Base-by-base conservation (phyloP, 208 protist genomes). In the Willaertia magna region DNA sequence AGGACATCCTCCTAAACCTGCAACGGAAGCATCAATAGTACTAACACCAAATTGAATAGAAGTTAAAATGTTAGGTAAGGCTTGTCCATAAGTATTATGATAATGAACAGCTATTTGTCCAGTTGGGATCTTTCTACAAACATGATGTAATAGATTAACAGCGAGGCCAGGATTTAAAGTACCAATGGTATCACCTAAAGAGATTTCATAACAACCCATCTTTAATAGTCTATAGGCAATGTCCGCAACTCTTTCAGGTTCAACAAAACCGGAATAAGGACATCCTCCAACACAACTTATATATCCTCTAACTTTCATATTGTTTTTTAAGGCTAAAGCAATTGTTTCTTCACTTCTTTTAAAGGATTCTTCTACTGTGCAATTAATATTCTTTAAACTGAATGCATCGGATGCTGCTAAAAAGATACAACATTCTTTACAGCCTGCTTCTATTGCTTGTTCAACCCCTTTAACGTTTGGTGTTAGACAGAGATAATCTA, bases 191-290 rank as follows among this genome's bases (percentile, higher is more conserved):
- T 96, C 94, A 34, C 93, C 94, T 0, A 96, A 87, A 20, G 88
- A 93, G 20, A 96, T 89, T 83, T 96, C 94, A 88, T 95, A 94
- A 87, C 94, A 96, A 46, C 94, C 94, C 86, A 92, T 93, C 0
- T 42, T 43, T 12, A 40, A n/a, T 30, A 79, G 39, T 79, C 30
- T n/a, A 14, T 44, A 48, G 2, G 88, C 85, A 0, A 95, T 88
- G 0, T 86, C 39, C 0, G 85, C 89, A 0, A 95, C 93, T 39
- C 67, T 74, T 7, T 2, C 34, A 2, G 91, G 83, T 30, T 88
- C 79, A 4, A 94, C 88, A 0, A 74, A 16, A 0, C 91, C 92
- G 42, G 91, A 90, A 79, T 95, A 95, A 14, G 93, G 93, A 82
- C 93, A 95, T 3, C 90, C 93, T 0, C 92, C 9, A 0, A 94